phyloP scores from a whole-genome alignment of 2,329 filamentous ascomycete genomes.

The Myriosclerotinia duriaeana region DNA sequence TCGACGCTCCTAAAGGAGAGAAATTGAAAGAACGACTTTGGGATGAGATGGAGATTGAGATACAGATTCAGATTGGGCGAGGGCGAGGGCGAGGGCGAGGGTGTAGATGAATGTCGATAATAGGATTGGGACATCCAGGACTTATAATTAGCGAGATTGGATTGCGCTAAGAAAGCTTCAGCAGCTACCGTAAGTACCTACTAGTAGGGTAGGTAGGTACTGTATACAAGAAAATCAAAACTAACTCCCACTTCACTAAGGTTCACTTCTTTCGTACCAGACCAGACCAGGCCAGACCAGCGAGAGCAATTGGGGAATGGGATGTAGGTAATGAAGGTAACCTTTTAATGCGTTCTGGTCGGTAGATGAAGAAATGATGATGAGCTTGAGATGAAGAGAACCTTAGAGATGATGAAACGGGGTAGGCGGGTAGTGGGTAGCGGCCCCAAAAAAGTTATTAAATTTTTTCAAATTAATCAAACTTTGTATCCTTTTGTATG shows the following conservation, averaged over 20 bases:
- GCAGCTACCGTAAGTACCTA: background rate
- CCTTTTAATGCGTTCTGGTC: background rate
- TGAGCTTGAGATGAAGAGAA: background rate
- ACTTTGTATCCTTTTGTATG: constrained; percentile 1
- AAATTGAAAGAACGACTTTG: constrained; percentile 22
- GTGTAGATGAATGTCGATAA: constrained; percentile 15
- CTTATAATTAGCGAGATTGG: constrained; percentile 25
- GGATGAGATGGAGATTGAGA: constrained; percentile 13
- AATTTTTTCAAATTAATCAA: background rate
- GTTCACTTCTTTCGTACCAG: constrained; percentile 1
- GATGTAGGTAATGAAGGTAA: background rate
- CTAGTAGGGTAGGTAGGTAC: too few relatives aligned
- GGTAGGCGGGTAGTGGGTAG: background rate
- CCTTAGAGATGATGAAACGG: background rate
- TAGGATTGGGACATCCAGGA: constrained; percentile 21
- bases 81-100: background rate
- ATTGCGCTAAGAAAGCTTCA: constrained; percentile 22
- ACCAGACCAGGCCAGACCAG: too few relatives aligned
- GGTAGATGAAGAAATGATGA: background rate
- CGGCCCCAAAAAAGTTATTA: background rate
- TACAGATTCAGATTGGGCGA: too few relatives aligned
- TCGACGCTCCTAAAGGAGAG: constrained; percentile 23
- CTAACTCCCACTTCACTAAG: background rate
- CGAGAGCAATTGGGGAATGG: background rate
- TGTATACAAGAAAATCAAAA: too few relatives aligned